Base-by-base conservation (phyloP, 2,329 filamentous ascomycete species). In the Ophiostoma ips region DNA sequence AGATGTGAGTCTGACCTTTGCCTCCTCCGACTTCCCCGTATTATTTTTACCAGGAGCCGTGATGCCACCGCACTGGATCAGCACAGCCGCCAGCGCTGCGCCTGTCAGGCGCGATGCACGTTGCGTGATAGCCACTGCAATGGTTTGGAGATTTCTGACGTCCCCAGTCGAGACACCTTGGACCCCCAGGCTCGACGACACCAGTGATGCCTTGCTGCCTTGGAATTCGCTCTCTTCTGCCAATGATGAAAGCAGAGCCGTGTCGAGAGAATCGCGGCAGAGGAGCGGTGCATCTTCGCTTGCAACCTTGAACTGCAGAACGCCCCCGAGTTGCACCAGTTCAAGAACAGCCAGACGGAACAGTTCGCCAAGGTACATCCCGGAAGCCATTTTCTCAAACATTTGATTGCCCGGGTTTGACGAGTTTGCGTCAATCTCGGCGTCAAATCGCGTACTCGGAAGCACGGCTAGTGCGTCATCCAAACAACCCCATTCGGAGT, bases 361-460 rank as follows among this genome's bases (percentile, higher is more conserved):
- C 54, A 96, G 88, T 65, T 98, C 92, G 49, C 92, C 92, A 40
- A 98, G 68, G 69, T 95, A 98, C 90, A 96, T 95, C 62, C 92
- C 92, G 0, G 87, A 94, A n/a, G 96, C 83, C 44, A 89, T 84
- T 75, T 98, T 98, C 70, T 98, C 92, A 61, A 96, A 95, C 85
- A 95, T 95, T 64, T 98, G 92, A 54, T 92, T 79, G 16, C 92
- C 90, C 0, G 87, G 88, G 66, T 98, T 95, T 57, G 86, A 79
- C 56, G 83, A 90, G 53, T 81, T 77, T 47, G 71, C 70, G 64
- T 98, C 90, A 24, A 98, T 72, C 50, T 79, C 74, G 47, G 71
- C 69, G 62, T 98, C 92, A 68, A 88, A 95, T 0, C 77, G 71
- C 0, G 89, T 96, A 58, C 79, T 82, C 40, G 90, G 90, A 36